Conservation (phyloP, 139 green algal species). For the Penium margaritaceum region DNA sequence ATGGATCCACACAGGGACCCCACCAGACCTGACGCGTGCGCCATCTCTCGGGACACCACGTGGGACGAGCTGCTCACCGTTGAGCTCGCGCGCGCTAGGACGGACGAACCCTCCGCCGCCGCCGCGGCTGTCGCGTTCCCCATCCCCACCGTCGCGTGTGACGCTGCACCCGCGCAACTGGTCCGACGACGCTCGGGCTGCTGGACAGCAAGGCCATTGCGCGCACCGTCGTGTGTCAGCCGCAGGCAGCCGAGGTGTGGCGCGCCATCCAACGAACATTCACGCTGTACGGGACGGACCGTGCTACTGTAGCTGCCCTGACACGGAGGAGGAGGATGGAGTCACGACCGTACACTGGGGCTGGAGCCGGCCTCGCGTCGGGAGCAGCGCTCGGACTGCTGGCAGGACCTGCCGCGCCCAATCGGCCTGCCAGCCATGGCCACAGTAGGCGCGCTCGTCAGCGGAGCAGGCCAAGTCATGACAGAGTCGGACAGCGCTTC, state of each 20-base stretch:
- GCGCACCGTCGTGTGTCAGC: slow-evolving; percentile 63
- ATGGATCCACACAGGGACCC: too few relatives aligned
- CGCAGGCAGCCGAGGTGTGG: slow-evolving; percentile 59
- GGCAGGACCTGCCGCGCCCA: slow-evolving; percentile 18
- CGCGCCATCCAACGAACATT: slow-evolving; percentile 22
- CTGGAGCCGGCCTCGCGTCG: slow-evolving; percentile 4
- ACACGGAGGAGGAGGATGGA: slow-evolving; percentile 1
- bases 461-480: slow-evolving; percentile 51
- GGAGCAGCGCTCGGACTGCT: slow-evolving; percentile 34
- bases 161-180: slow-evolving; percentile 27
- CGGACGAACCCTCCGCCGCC: slow-evolving; percentile 44
- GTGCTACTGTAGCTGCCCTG: slow-evolving; percentile 16
- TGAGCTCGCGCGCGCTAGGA: slow-evolving; percentile 63
- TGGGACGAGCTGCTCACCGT: slow-evolving; percentile 59
- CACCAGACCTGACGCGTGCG: slow-evolving; percentile 31
- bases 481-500: slow-evolving; percentile 47
- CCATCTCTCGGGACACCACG: slow-evolving; percentile 47
- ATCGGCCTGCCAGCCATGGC: slow-evolving; percentile 35
- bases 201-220: slow-evolving; percentile 30
- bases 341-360: slow-evolving; percentile 18
- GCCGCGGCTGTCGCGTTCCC: too few relatives aligned
- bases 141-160: slow-evolving; percentile 35
- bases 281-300: slow-evolving; percentile 14
- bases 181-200: slow-evolving; percentile 20
- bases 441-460: slow-evolving; percentile 35